These are phyloP conservation scores for Candida yuanshanica DNA, from an alignment of 805 yeast genomes.

Conservation along the genomic window DNA sequence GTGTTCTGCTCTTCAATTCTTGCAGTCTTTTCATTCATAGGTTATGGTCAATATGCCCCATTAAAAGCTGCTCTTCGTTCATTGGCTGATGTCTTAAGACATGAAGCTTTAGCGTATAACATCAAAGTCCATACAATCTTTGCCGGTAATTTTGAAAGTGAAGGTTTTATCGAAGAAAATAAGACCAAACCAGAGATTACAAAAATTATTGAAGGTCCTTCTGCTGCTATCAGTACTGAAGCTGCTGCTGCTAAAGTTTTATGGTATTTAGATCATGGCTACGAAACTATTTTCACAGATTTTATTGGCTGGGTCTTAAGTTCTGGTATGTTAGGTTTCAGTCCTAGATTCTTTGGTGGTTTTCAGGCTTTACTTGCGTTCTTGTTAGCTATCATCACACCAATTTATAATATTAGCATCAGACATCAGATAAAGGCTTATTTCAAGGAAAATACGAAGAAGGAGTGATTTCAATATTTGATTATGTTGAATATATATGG, in stretches of 20 bases:
- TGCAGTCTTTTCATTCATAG: slow-evolving; percentile 83
- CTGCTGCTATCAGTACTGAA: slow-evolving; percentile 60
- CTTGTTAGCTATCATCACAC: slow-evolving; percentile 48
- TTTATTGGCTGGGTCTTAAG: slow-evolving; percentile 77
- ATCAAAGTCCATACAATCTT: slow-evolving; percentile 67
- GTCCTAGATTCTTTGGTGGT: slow-evolving; percentile 58
- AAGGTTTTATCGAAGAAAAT: slow-evolving; percentile 81
- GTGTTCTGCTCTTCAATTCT: slow-evolving; percentile 70
- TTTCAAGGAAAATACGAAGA: slow-evolving; percentile 36
- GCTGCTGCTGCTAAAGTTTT: slow-evolving; percentile 61
- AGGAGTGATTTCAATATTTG: slow-evolving; percentile 7
- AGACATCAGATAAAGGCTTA: slow-evolving; percentile 45
- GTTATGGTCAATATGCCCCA: slow-evolving; percentile 90
- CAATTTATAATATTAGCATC: slow-evolving; percentile 46
- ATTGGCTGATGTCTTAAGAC: slow-evolving; percentile 71
- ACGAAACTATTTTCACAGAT: slow-evolving; percentile 76
- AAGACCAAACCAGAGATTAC: slow-evolving; percentile 83
- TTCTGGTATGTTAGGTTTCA: slow-evolving; percentile 58
- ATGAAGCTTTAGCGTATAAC: slow-evolving; percentile 66
- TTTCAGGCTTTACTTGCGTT: slow-evolving; percentile 45
- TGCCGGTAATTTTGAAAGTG: slow-evolving; percentile 89
- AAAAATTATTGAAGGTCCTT: slow-evolving; percentile 76
- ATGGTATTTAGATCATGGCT: slow-evolving; percentile 52
- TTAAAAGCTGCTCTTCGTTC: slow-evolving; percentile 77
- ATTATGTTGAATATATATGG: background rate